Base-by-base conservation (phyloP, 1,284 basidiomycete species). In the Melampsora allii-populina region DNA sequence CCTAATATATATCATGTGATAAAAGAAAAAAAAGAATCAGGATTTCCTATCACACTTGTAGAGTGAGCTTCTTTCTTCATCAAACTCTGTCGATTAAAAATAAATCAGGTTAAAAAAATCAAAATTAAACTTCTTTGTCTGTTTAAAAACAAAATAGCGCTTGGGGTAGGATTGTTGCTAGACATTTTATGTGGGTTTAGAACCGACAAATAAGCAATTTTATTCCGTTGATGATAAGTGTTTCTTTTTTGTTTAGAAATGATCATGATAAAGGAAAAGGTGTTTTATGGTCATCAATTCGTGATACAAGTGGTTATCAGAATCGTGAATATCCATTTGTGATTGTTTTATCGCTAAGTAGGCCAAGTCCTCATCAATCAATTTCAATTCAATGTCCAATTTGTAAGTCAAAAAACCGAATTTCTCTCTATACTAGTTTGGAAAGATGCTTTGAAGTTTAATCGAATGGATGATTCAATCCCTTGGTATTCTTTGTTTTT, bases 241-340 rank as follows among this genome's bases (percentile, higher is more conserved):
- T 24, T 50, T 12, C 14, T 6, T 17, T 19, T 14, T 19, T n/a
- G 48, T 4, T 14, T 19, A 50, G 48, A 50, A 50, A 69, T 59
- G 71, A 66, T 39, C 56, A 63, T 27, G n/a, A 50, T 24, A 31
- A 59, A 66, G 63, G 64, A 17, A 61, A 31, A 59, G 17, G 33
- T 48, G 71, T 74, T 10, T 56, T 74, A 45, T 74, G 71, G 71
- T 74, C 71, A 21, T 60, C 53, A 19, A 66, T 74, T 29, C 31
- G 64, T 17, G 39, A 74, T 66, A 66, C 50, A 4, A 24, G 46
- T 10, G 21, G 21, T 1, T 74, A 74, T 45, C 60, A 74, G n/a
- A 14, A 60, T 7, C 48, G 71, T 7, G 64, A 66, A 2, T 63
- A 27, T 17, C 71, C 71, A 45, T 74, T 66, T 50, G 53, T 66